Conservation (phyloP, 768 basidiomycete genomes). For the Ramaria sp. region DNA sequence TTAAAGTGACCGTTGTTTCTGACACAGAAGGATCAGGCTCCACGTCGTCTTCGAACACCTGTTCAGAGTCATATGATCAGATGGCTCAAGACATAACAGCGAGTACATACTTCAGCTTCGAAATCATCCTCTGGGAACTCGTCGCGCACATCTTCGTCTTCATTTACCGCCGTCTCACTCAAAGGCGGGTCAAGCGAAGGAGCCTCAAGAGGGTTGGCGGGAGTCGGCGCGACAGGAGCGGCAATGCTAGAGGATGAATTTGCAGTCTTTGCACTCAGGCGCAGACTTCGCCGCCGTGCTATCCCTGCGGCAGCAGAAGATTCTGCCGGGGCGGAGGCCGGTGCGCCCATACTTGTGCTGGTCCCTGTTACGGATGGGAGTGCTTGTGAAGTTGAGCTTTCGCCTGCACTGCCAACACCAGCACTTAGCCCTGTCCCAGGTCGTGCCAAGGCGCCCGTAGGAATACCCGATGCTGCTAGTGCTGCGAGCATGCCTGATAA, state of each 20-base stretch:
- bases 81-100: neutral
- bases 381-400: slow-evolving; percentile 1
- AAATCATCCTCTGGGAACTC: slow-evolving; percentile 81
- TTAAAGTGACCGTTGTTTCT: slow-evolving; percentile 82
- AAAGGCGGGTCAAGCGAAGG: slow-evolving; percentile 27
- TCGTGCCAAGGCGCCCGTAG: slow-evolving; percentile 29
- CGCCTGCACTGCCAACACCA: neutral
- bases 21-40: slow-evolving; percentile 58
- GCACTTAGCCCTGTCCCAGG: neutral
- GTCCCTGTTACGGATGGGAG: slow-evolving; percentile 17
- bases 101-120: slow-evolving; percentile 51
- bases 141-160: slow-evolving; percentile 52
- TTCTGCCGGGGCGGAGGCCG: slow-evolving; percentile 21
- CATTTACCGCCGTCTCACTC: slow-evolving; percentile 46
- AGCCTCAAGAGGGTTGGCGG: slow-evolving; percentile 11
- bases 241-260: slow-evolving; percentile 13
- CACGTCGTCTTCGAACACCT: slow-evolving; percentile 82
- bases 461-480: slow-evolving; percentile 66
- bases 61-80: neutral
- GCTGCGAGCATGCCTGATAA: slow-evolving; percentile 89
- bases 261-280: slow-evolving; percentile 63
- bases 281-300: slow-evolving; percentile 67
- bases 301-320: slow-evolving; percentile 26
- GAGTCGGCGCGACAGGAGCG: slow-evolving; percentile 12
- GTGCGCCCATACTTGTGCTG: neutral